Percentiles rank a stretch among this genome's conserved stretches.
Evolutionary conservation across 768 basidiomycete genomes (phyloP).

Genomic region (Termitomyces titanicus): DNA sequence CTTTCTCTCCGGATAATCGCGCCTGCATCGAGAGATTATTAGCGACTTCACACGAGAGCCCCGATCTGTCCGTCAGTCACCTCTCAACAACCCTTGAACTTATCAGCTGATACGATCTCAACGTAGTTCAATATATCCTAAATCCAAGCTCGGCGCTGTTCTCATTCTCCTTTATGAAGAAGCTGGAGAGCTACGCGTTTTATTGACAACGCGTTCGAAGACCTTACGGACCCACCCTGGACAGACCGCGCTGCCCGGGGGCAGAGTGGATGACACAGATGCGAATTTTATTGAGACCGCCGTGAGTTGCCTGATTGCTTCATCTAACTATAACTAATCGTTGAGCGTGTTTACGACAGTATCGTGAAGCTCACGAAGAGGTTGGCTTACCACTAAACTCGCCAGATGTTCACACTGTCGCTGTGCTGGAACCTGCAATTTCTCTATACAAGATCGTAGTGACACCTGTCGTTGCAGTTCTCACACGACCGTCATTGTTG

Average conservation of each 20-base stretch:
- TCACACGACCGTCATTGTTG: slow-evolving; percentile 54
- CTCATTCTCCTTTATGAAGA: slow-evolving; percentile 76
- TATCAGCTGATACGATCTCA: slow-evolving; percentile 14
- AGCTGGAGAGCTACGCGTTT: slow-evolving; percentile 63
- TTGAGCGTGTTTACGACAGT: slow-evolving; percentile 35
- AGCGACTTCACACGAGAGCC: slow-evolving; percentile 25
- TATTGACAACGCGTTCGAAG: slow-evolving; percentile 86
- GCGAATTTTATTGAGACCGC: slow-evolving; percentile 64
- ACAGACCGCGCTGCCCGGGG: slow-evolving; percentile 82
- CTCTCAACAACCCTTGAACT: slow-evolving; percentile 5
- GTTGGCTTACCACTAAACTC: slow-evolving; percentile 61
- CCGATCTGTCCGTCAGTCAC: slow-evolving; percentile 52
- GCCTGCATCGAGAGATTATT: slow-evolving; percentile 39
- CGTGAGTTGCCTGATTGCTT: slow-evolving; percentile 33
- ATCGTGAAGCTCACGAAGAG: slow-evolving; percentile 84
- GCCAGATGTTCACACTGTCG: slow-evolving; percentile 56
- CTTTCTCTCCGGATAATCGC: slow-evolving; percentile 24
- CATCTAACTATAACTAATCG: neutral
- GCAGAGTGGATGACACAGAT: slow-evolving; percentile 71
- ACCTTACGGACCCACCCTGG: slow-evolving; percentile 70
- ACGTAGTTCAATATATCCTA: slow-evolving; percentile 28
- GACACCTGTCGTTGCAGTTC: slow-evolving; percentile 72
- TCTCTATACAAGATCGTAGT: slow-evolving; percentile 70
- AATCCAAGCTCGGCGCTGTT: slow-evolving; percentile 64
- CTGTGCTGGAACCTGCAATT: slow-evolving; percentile 61